Percentiles rank a stretch among this genome's conserved stretches.
Evolutionary conservation across 441 rosid genomes (phyloP).

Genomic region (Francoa sonchifolia): DNA sequence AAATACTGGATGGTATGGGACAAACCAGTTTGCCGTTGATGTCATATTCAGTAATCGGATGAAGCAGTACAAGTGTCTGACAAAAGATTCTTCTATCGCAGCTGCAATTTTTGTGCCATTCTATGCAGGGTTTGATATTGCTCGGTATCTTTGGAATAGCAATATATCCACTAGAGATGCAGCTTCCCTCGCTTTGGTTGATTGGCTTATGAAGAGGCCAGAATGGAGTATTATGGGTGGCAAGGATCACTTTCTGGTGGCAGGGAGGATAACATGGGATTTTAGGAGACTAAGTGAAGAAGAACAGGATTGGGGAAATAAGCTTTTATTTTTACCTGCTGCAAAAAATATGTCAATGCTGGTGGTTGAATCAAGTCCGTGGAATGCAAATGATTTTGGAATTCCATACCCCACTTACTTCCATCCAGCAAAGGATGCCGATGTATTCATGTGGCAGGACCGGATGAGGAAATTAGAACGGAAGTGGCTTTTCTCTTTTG

Average conservation of each 20-base stretch:
- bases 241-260: slow-evolving; percentile 88
- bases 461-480: slow-evolving; percentile 84
- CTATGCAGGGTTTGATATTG: slow-evolving; percentile 91
- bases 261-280: slow-evolving; percentile 97
- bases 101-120: slow-evolving; percentile 92
- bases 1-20: slow-evolving; percentile 81
- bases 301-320: slow-evolving; percentile 84
- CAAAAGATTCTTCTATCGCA: slow-evolving; percentile 74
- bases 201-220: slow-evolving; percentile 79
- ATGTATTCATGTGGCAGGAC: slow-evolving; percentile 78
- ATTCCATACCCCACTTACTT: slow-evolving; percentile 92
- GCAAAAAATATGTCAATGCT: slow-evolving; percentile 97
- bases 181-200: slow-evolving; percentile 79
- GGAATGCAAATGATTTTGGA: slow-evolving; percentile 94
- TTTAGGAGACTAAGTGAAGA: slow-evolving; percentile 72
- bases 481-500: slow-evolving; percentile 93
- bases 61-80: slow-evolving; percentile 90
- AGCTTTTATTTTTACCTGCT: slow-evolving; percentile 83
- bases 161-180: slow-evolving; percentile 73
- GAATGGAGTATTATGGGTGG: slow-evolving; percentile 92
- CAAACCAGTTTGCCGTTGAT: slow-evolving; percentile 87
- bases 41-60: slow-evolving; percentile 77
- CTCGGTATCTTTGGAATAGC: slow-evolving; percentile 81
- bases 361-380: slow-evolving; percentile 95
- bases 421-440: slow-evolving; percentile 87